Base-by-base conservation (phyloP, 768 basidiomycete species). In the Mycena galericulata region DNA sequence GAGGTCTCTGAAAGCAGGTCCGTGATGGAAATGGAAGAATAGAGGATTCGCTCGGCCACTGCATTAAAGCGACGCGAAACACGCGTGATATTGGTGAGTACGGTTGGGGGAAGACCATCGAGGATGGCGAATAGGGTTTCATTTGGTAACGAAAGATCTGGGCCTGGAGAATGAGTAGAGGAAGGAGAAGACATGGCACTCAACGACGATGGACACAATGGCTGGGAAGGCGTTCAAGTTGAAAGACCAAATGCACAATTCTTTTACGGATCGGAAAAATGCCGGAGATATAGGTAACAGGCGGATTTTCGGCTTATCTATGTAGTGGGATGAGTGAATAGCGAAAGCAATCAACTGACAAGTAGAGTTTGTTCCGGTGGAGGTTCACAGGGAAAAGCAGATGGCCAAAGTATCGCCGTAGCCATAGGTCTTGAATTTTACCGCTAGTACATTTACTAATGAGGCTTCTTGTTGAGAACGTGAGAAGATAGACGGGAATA, bases 41-140 rank as follows among this genome's bases (percentile, higher is more conserved):
- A 90, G 38, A 91, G 85, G 24, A 88, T 73, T 62, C 86, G 86
- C 75, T 90, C 89, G 2, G 88, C 88, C 40, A 90, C 84, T 36
- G 81, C 85, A 74, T 81, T 83, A 75, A 83, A 84, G 14, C 77
- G 78, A 50, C 74, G 81, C n/a, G 85, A 89, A 59, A 87, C 84
- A 63, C 81, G 77, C 27, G 86, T 72, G 63, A 86, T 71, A 57
- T 75, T 69, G 41, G 81, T 77, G 63, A 90, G 85, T 9, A 76
- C 74, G 30, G 77, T 43, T 15, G 81, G 73, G 24, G 81, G 57
- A 20, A 85, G 80, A 24, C 80, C 68, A 34, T 76, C 75, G 72
- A 90, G 85, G 65, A 90, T 86, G 61, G 82, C 77, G 47, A 74
- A 73, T 65, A 90, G 84, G 24, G 84, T 86, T 77, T 90, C 89